Percentiles rank a stretch among this genome's conserved stretches.
phyloP scores from a whole-genome alignment of 2,329 filamentous ascomycete species.

The Ascochyta fabae region DNA sequence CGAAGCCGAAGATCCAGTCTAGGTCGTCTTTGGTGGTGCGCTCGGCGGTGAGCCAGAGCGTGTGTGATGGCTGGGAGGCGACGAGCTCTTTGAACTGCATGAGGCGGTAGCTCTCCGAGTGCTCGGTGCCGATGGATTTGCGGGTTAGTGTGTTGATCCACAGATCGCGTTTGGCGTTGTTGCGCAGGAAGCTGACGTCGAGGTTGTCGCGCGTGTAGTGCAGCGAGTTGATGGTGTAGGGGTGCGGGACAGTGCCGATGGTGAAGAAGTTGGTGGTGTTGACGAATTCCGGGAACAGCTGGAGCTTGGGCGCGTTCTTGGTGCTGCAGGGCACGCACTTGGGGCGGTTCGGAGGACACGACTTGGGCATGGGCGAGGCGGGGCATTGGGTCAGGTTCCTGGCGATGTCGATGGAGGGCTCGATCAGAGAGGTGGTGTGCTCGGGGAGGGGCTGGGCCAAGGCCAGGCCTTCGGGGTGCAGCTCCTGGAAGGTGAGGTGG shows the following conservation, averaged over 20 bases:
- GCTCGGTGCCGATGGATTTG: conserved; percentile 68
- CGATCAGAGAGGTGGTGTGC: conserved; percentile 76
- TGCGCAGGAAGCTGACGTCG: conserved; percentile 54
- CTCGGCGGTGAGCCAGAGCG: conserved; percentile 84
- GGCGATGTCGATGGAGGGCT: conserved; percentile 73
- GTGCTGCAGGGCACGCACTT: conserved; percentile 75
- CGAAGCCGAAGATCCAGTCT: conserved; percentile 90
- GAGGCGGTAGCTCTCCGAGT: conserved; percentile 70
- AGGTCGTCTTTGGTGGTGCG: conserved; percentile 69
- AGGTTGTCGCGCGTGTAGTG: conserved; percentile 60
- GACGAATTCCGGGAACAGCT: conserved; percentile 69
- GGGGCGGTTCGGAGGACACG: conserved; percentile 82
- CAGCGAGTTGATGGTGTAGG: conserved; percentile 80
- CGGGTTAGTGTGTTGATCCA: conserved; percentile 79
- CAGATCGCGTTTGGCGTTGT: conserved; percentile 72
- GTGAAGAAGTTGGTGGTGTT: conserved; percentile 78
- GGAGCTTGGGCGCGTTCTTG: conserved; percentile 68
- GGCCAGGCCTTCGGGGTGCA: conserved; percentile 76
- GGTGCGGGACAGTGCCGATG: conserved; percentile 88
- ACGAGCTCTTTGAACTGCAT: conserved; percentile 82
- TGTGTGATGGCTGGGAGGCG: conserved; percentile 67
- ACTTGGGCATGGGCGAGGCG: conserved; percentile 71
- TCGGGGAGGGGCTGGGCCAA: conserved; percentile 80
- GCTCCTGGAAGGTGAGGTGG: conserved; percentile 82
- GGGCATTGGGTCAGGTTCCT: conserved; percentile 78